These are phyloP conservation scores for Corynascus novoguineensis DNA, from an alignment of 495 filamentous ascomycete species.

Conservation along the genomic window DNA sequence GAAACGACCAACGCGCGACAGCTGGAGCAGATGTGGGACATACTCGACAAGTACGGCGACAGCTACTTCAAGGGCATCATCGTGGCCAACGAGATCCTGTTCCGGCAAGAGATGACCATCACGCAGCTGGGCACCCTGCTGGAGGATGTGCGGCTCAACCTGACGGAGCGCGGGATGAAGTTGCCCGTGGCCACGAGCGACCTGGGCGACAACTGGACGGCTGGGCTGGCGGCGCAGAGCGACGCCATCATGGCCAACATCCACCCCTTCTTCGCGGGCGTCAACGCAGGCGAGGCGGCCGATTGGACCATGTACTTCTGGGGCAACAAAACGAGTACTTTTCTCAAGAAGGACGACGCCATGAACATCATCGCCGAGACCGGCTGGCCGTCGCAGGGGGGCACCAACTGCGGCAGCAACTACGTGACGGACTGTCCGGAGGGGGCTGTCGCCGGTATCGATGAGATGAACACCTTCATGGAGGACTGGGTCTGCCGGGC, in stretches of 20 bases:
- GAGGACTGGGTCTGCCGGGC: slow-evolving; percentile 76
- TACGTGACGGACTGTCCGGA: slow-evolving; percentile 46
- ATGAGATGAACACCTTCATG: slow-evolving; percentile 84
- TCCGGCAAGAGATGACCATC: slow-evolving; percentile 65
- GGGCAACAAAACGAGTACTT: slow-evolving; percentile 56
- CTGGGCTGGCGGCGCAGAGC: slow-evolving; percentile 56
- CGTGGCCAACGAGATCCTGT: slow-evolving; percentile 92
- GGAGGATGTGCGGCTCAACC: slow-evolving; percentile 59
- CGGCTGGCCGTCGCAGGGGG: slow-evolving; percentile 86
- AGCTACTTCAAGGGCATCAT: slow-evolving; percentile 77
- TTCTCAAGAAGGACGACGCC: slow-evolving; percentile 53
- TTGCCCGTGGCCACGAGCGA: slow-evolving; percentile 85
- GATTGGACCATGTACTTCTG: slow-evolving; percentile 85
- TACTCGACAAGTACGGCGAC: slow-evolving; percentile 63
- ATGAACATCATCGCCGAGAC: slow-evolving; percentile 78
- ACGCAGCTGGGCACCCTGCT: slow-evolving; percentile 61
- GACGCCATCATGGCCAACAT: slow-evolving; percentile 96
- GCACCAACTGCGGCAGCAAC: slow-evolving; percentile 64
- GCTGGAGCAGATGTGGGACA: slow-evolving; percentile 70
- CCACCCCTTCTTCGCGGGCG: slow-evolving; percentile 93
- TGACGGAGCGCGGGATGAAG: slow-evolving; percentile 58
- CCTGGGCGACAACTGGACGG: slow-evolving; percentile 83
- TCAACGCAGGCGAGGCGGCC: slow-evolving; percentile 60
- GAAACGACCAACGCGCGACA: slow-evolving; percentile 77
- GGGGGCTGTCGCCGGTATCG: slow-evolving; percentile 71